Evolutionary conservation across 345 rosid genomes (phyloP).

Genomic region (Syzygium aromaticum): DNA sequence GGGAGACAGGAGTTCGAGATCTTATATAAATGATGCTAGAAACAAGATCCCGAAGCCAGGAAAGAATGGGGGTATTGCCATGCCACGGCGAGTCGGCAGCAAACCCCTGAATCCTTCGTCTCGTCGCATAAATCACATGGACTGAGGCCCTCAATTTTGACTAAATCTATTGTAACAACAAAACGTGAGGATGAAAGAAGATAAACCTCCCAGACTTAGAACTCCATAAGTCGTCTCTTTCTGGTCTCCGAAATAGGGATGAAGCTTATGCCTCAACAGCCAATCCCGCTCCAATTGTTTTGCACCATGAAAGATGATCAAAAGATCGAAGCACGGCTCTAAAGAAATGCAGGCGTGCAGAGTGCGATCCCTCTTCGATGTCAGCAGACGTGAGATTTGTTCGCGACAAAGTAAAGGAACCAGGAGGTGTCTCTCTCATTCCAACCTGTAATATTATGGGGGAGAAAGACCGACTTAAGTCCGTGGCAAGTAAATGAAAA

Average conservation of each 20-base stretch:
- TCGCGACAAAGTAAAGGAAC: background rate
- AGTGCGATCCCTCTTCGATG: background rate
- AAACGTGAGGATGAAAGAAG: background rate
- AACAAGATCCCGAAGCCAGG: background rate
- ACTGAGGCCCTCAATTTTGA: background rate
- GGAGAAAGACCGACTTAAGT: background rate
- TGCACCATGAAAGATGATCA: background rate
- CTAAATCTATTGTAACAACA: background rate
- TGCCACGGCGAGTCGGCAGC: background rate
- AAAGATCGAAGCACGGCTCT: background rate
- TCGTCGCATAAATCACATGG: background rate
- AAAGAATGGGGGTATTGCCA: background rate
- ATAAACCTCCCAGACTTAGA: background rate
- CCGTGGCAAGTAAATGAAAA: background rate
- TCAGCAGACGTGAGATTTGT: background rate
- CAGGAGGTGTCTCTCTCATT: background rate
- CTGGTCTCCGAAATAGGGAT: background rate
- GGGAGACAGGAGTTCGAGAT: background rate
- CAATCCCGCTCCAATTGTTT: background rate
- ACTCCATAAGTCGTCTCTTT: background rate
- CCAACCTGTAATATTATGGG: background rate
- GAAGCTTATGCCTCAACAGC: background rate
- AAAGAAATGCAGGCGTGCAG: background rate
- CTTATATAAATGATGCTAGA: background rate
- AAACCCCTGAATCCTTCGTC: background rate